These are phyloP conservation scores for Leptomonas pyrrhocoris DNA, from an alignment of 208 protist genomes.

Conservation along the genomic window DNA sequence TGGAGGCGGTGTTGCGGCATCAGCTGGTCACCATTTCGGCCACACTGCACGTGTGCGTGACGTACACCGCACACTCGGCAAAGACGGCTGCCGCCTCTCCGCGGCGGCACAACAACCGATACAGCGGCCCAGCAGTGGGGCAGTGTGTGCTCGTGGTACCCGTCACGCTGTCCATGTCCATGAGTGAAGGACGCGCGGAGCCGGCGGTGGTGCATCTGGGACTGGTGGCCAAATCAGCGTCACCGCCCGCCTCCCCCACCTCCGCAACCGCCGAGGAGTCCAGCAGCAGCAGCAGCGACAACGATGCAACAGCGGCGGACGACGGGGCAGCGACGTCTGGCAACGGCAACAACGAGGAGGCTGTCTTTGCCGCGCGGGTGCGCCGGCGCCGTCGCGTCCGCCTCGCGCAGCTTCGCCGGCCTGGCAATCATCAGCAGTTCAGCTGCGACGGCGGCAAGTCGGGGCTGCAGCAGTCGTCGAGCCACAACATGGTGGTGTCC, in stretches of 20 bases:
- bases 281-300: slow-evolving; percentile 16
- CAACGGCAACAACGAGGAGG: slow-evolving; percentile 15
- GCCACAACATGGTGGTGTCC: slow-evolving; percentile 20
- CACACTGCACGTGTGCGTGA: slow-evolving; percentile 57
- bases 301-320: slow-evolving; percentile 12
- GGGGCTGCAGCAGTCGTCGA: slow-evolving; percentile 12
- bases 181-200: slow-evolving; percentile 70
- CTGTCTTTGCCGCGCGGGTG: slow-evolving; percentile 18
- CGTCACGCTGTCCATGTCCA: slow-evolving; percentile 43
- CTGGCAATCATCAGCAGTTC: slow-evolving; percentile 30
- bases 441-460: slow-evolving; percentile 14
- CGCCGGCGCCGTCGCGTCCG: slow-evolving; percentile 22
- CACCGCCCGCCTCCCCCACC: slow-evolving; percentile 14
- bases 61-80: slow-evolving; percentile 45
- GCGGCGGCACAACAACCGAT: slow-evolving; percentile 24
- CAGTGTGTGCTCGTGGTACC: slow-evolving; percentile 55
- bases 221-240: slow-evolving; percentile 31
- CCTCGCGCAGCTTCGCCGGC: slow-evolving; percentile 19
- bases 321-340: neutral
- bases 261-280: neutral
- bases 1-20: slow-evolving; percentile 41
- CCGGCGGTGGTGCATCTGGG: slow-evolving; percentile 46
- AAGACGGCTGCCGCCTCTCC: slow-evolving; percentile 6
- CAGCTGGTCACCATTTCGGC: slow-evolving; percentile 47
- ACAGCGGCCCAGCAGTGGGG: slow-evolving; percentile 31